phyloP scores from a whole-genome alignment of 2,329 filamentous ascomycete species.

The Penicillium sumatraense region DNA sequence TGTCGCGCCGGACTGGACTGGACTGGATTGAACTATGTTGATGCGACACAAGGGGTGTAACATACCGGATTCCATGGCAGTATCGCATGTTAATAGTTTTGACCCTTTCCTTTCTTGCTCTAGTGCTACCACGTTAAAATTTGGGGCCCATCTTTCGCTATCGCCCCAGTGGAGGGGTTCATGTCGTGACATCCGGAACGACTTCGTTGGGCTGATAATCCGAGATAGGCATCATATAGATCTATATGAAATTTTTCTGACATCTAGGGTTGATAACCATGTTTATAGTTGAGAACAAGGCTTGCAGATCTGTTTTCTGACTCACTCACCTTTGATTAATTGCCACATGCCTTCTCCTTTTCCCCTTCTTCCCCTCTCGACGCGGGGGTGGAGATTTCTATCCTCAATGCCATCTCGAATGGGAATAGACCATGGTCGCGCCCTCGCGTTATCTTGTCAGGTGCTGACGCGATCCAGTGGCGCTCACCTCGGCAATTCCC shows the following conservation, averaged over 20 bases:
- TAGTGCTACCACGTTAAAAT: not conserved
- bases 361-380: too few relatives aligned
- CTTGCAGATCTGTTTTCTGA: too few relatives aligned
- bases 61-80: not conserved
- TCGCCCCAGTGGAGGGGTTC: not conserved
- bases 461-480: not conserved
- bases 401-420: not conserved
- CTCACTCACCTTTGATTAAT: too few relatives aligned
- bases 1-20: not conserved
- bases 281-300: too few relatives aligned
- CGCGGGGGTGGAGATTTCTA: not conserved
- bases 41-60: not conserved
- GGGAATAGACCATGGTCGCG: not conserved
- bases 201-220: too few relatives aligned
- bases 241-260: too few relatives aligned
- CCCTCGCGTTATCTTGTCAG: not conserved
- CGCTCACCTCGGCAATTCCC: too few relatives aligned
- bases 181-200: too few relatives aligned
- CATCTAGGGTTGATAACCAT: too few relatives aligned
- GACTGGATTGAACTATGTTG: not conserved
- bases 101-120: not conserved
- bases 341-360: too few relatives aligned
- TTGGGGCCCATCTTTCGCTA: not conserved
- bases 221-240: too few relatives aligned
- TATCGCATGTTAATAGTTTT: not conserved